These are phyloP conservation scores for Mucor circinelloides DNA, from an alignment of 371 early-diverging fungal genomes.

Conservation along the genomic window DNA sequence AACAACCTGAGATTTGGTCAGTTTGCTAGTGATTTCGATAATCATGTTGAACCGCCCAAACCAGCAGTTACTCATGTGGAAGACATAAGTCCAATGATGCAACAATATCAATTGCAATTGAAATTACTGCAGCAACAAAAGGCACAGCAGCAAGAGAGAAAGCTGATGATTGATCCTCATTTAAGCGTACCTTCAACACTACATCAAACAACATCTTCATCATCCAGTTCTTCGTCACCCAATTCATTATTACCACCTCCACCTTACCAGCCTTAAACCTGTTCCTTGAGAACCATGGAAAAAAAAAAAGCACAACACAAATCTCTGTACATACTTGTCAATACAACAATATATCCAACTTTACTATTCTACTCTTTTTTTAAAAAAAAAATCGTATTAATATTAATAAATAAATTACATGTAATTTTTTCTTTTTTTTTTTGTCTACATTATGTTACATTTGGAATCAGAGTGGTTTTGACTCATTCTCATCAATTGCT, in stretches of 20 bases:
- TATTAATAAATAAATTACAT: neutral
- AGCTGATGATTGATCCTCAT: neutral
- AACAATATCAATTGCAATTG: slow-evolving; percentile 28
- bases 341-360: neutral
- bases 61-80: slow-evolving; percentile 5
- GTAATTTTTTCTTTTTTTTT: neutral
- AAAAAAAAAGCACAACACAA: neutral
- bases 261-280: slow-evolving; percentile 21
- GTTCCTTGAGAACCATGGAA: neutral
- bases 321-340: neutral
- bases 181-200: neutral
- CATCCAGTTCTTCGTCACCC: slow-evolving; percentile 5
- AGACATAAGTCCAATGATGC: slow-evolving; percentile 23
- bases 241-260: slow-evolving; percentile 17
- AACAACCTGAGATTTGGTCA: slow-evolving; percentile 7
- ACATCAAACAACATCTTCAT: slow-evolving; percentile 8
- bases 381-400: neutral
- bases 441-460: slow-evolving; percentile 48
- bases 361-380: neutral
- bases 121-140: slow-evolving; percentile 16
- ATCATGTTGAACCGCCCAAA: slow-evolving; percentile 7
- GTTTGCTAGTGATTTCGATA: slow-evolving; percentile 26
- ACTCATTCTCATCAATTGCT: slow-evolving; percentile 39
- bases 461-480: slow-evolving; percentile 20
- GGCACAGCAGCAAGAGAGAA: slow-evolving; percentile 9